Evolutionary conservation across 176 grass and related monocot species (phyloP), one percentile per base, ranked within the genome.

Genomic region (Eragrostis curvula): DNA sequence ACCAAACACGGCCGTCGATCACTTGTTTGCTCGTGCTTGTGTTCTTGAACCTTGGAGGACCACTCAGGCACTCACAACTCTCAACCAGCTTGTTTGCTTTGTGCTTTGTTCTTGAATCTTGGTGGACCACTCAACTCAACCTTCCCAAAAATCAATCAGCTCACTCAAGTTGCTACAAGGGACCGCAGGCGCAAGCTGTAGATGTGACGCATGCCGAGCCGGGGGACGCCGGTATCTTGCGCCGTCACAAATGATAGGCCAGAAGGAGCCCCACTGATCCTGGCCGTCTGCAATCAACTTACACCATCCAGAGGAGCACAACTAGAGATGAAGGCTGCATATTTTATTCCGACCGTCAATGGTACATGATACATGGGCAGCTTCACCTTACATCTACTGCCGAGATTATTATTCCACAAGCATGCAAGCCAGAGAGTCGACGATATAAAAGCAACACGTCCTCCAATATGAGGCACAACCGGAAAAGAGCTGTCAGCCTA

Each of bases 271-370:
- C 4, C 32, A 36, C 32, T 2, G 32, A 36, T 36, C 32, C 32
- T 7, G 6, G 43, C 43, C 43, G 43, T 45, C 43, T 36, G 9
- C 43, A 45, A 45, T 45, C 6, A 7, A 45, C 43, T 1, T 45
- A 45, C 43, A 45, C 43, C 43, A 45, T 45, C 43, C 9, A 9
- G 43, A 14, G 12, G 3, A 49, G 3, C 47, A 49, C 17, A 55
- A 55, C 52, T 51, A 13, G 49, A 32, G 6, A 39, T 15, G 30
- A 66, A 66, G 63, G 30, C 63, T 66, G 30, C 30, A 32, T 7
- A 36, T 81, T 24, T 70, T 83, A 78, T 88, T 88, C 46, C 10
- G 46, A 43, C 21, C 3, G 80, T 73, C 59, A 20, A 32, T 58
- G 17, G 21, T 66, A 66, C 64, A 66, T 10, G 43, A 84, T 42